Conservation (phyloP, 345 rosid species). For the Linum tenue region DNA sequence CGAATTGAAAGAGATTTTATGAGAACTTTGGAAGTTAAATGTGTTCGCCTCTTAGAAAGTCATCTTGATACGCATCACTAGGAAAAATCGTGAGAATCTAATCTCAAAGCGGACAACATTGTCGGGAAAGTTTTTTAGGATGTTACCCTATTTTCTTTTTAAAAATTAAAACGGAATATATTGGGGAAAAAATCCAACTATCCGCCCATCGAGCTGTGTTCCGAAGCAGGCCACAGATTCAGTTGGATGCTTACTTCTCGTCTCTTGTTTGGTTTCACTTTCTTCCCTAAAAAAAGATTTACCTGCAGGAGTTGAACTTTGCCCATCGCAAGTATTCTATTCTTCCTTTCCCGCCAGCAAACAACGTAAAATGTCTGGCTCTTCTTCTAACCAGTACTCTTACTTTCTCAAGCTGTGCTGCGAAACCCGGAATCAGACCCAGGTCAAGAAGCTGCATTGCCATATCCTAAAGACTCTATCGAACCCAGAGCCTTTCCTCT, state of each 20-base stretch:
- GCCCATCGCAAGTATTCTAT: too few relatives aligned
- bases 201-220: too few relatives aligned
- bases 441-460: conserved; percentile 55
- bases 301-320: background rate
- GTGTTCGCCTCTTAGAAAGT: too few relatives aligned
- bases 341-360: background rate
- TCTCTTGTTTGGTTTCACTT: background rate
- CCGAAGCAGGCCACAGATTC: background rate
- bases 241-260: background rate
- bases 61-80: too few relatives aligned
- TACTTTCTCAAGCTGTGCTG: conserved; percentile 51
- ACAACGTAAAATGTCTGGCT: conserved; percentile 7
- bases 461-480: conserved; percentile 37
- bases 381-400: conserved; percentile 28
- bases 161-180: too few relatives aligned
- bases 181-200: too few relatives aligned
- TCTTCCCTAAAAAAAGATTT: background rate
- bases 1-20: too few relatives aligned
- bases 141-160: too few relatives aligned
- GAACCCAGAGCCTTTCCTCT: conserved; percentile 44
- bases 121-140: too few relatives aligned
- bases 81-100: too few relatives aligned
- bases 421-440: conserved; percentile 28
- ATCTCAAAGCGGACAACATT: too few relatives aligned
- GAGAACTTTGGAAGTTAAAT: too few relatives aligned